Percentiles rank a stretch among this genome's conserved stretches.
phyloP scores from a whole-genome alignment of 208 protist genomes.

The Leishmania major region DNA sequence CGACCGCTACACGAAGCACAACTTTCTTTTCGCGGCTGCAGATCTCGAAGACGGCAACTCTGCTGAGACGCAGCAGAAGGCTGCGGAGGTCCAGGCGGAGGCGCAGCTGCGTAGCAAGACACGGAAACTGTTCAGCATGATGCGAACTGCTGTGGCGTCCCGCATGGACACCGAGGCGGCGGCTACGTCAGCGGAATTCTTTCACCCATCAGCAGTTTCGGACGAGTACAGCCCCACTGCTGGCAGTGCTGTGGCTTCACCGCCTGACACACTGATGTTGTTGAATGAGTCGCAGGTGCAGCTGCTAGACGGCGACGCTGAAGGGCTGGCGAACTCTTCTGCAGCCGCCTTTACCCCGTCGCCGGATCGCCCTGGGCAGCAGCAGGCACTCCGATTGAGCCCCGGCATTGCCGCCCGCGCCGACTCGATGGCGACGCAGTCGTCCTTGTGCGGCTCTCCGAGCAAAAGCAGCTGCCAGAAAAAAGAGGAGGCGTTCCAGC shows the following conservation, averaged over 20 bases:
- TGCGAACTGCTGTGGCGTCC: constrained; percentile 38
- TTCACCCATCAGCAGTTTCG: constrained; percentile 4
- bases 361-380: constrained; percentile 6
- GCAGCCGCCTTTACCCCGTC: constrained; percentile 1
- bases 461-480: constrained; percentile 12
- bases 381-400: neutral
- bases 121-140: constrained; percentile 62
- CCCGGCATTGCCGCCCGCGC: neutral
- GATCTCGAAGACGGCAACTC: constrained; percentile 50
- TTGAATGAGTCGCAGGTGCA: constrained; percentile 24
- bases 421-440: constrained; percentile 27
- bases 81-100: constrained; percentile 19
- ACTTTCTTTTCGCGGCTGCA: constrained; percentile 82
- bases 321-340: neutral
- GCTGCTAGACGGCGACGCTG: constrained; percentile 6
- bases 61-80: constrained; percentile 37
- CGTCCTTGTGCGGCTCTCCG: constrained; percentile 31
- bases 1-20: constrained; percentile 69
- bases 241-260: constrained; percentile 1
- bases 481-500: constrained; percentile 42
- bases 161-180: constrained; percentile 18
- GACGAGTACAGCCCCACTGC: constrained; percentile 6
- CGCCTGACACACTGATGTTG: constrained; percentile 21
- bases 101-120: constrained; percentile 45
- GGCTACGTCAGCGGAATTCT: neutral